Base-by-base conservation (phyloP, 768 basidiomycete genomes). In the Tylopilus sp. region DNA sequence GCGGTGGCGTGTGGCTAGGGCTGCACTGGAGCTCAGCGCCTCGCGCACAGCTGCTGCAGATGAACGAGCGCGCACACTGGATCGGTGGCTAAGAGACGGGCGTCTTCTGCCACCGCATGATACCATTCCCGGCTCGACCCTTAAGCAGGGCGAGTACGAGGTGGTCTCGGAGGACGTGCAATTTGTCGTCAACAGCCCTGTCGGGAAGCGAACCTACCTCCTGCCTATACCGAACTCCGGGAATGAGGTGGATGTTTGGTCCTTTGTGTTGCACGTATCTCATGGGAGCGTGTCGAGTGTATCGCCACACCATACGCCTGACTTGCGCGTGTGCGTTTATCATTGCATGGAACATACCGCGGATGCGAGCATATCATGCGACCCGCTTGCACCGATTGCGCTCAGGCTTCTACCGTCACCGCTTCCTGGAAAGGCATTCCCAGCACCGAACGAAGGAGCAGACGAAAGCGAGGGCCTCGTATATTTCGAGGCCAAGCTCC, bases 1-100 rank as follows among this genome's bases (percentile, higher is more conserved):
- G 10, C 86, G 97, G 36, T 91, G 87, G 88, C 80, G 84, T 21
- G 75, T 95, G 30, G 94, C 94, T 15, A 77, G 90, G 47, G 81
- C 84, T 18, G 84, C 85, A 22, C 70, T 98, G 6, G 89, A 91
- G 59, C 71, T 89, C 11, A 79, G 78, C 3, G 62, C 55, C n/a
- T 50, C 62, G 6, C 33, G 50, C 3, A 59, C 69, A 0, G 42
- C 45, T 6, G 15, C 33, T 6, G 33, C 33, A 23, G 64, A 59
- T 4, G 56, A 42, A 4, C 69, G 68, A 2, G 71, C 72, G 26
- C 71, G 60, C 0, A 55, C 51, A 5, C 68, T 92, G 18, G 83
- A 86, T 56, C 73, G 63, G 44, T 91, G 90, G 90, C 67, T 92
- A 44, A 73, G 82, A 33, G 83, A 86, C 59, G 83, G 85, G 7